Conservation (phyloP, 2,329 filamentous ascomycete species). For the Ceratocystis smalleyi region DNA sequence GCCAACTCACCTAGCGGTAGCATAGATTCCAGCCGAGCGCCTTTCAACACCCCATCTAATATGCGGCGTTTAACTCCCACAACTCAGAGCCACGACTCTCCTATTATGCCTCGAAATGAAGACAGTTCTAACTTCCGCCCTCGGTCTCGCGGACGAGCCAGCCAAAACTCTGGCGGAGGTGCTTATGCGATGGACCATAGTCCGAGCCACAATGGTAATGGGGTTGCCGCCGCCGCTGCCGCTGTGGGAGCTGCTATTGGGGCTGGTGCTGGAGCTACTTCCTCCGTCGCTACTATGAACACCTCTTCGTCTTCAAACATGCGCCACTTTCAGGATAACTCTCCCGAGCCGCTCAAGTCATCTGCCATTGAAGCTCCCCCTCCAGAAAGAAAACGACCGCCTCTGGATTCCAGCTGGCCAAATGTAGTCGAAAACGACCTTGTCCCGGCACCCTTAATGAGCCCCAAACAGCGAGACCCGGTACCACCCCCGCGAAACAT, state of each 20-base stretch:
- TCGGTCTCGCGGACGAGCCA: conserved; percentile 35
- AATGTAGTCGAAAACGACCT: conserved; percentile 36
- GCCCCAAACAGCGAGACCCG: conserved; percentile 32
- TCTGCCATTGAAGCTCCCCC: conserved; percentile 30
- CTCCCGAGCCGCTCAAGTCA: conserved; percentile 18
- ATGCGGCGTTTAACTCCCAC: conserved; percentile 33
- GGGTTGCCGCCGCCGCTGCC: neutral
- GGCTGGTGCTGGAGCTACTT: conserved; percentile 1
- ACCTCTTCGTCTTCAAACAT: neutral
- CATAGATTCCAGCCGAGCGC: conserved; percentile 33
- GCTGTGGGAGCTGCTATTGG: neutral
- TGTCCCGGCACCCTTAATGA: conserved; percentile 43
- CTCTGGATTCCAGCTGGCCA: conserved; percentile 46
- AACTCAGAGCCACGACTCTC: conserved; percentile 43
- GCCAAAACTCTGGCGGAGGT: conserved; percentile 26
- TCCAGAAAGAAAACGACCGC: conserved; percentile 49
- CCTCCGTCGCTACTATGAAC: neutral
- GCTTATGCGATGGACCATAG: neutral
- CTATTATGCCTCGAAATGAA: conserved; percentile 32
- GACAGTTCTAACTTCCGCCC: conserved; percentile 36
- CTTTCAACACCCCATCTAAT: conserved; percentile 27
- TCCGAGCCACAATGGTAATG: conserved; percentile 20
- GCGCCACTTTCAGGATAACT: conserved; percentile 12
- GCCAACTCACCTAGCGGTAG: conserved; percentile 36
- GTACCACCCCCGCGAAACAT: conserved; percentile 36